Base-by-base conservation (phyloP, 805 yeast genomes). In the Cyberlindnera samutprakarnensis region DNA sequence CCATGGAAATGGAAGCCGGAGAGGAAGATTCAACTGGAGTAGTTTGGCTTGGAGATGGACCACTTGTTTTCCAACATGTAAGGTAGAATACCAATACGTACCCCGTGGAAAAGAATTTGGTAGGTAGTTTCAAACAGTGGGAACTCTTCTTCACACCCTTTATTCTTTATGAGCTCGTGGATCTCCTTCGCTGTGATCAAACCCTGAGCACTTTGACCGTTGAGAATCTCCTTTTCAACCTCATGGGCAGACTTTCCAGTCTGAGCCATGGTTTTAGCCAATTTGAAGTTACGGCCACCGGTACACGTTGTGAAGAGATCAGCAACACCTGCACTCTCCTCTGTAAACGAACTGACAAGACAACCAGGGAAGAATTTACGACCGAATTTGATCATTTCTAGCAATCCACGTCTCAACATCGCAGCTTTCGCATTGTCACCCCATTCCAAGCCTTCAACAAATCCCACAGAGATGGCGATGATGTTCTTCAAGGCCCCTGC, bases 371-470 rank as follows among this genome's bases (percentile, higher is more conserved):
- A 88, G 62, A 82, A 87, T 49, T 67, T 69, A 44, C 72, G 64
- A 26, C 94, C 90, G 60, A 90, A 90, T 54, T 71, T 71, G 58
- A 87, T 80, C 60, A 80, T 84, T 64, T 88, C 97, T 50, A 79
- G 69, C 43, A 88, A 63, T 25, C 97, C 97, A 46, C 90, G 79
- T 63, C 97, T 74, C 87, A 88, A 87, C 49, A 88, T 78, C 28
- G 96, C 96, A 29, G 96, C 81, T 61, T 87, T 85, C 44, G 97
- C 96, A 57, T 90, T 90, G 61, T 86, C 95, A 56, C 97, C 97
- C 97, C 97, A 90, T 36, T 94, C 95, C 41, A 83, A 70, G 43
- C 97, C 97, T 62, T 86, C 95, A 39, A 88, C 96, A 54, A 88
- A 83, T 28, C 97, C 97, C 39, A 92, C 95, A 38, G 94, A 88